phyloP scores from a whole-genome alignment of 768 basidiomycete species.

The Porphyrellus cyaneotinctus region DNA sequence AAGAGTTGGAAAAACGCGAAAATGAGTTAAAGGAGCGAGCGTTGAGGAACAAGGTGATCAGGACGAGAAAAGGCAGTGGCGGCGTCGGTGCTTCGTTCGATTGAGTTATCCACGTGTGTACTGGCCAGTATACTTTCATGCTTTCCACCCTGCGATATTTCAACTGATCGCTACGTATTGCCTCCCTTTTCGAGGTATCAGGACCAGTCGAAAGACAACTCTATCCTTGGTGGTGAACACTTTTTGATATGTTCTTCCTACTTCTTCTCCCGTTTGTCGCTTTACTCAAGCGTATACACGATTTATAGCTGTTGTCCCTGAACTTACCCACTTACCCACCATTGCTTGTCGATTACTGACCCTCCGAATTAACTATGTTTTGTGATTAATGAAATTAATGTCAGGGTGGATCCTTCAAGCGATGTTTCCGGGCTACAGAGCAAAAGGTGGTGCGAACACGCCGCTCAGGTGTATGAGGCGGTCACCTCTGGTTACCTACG shows the following conservation, averaged over 20 bases:
- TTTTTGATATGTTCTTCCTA: constrained; percentile 15
- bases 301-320: constrained; percentile 20
- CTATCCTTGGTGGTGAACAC: constrained; percentile 19
- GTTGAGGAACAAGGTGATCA: constrained; percentile 76
- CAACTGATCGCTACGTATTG: constrained; percentile 22
- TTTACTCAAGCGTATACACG: constrained; percentile 21
- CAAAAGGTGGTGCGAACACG: too few species aligned
- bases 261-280: neutral
- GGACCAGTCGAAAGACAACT: constrained; percentile 20
- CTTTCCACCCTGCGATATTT: constrained; percentile 12
- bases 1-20: constrained; percentile 64
- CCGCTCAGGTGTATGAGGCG: too few species aligned
- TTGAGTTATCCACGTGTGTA: constrained; percentile 13
- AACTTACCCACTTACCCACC: constrained; percentile 5
- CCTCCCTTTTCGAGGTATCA: constrained; percentile 22
- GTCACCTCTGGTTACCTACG: too few species aligned
- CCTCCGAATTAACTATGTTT: constrained; percentile 17
- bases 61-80: constrained; percentile 55
- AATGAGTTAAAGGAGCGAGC: constrained; percentile 80
- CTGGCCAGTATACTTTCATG: constrained; percentile 19
- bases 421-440: neutral
- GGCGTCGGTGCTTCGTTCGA: constrained; percentile 17
- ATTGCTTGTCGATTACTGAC: constrained; percentile 20
- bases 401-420: neutral
- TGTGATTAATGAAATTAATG: constrained; percentile 6